Evolutionary conservation across 805 yeast species (phyloP), one percentile per base, ranked within the genome.

Genomic region (Cyberlindnera veronae): DNA sequence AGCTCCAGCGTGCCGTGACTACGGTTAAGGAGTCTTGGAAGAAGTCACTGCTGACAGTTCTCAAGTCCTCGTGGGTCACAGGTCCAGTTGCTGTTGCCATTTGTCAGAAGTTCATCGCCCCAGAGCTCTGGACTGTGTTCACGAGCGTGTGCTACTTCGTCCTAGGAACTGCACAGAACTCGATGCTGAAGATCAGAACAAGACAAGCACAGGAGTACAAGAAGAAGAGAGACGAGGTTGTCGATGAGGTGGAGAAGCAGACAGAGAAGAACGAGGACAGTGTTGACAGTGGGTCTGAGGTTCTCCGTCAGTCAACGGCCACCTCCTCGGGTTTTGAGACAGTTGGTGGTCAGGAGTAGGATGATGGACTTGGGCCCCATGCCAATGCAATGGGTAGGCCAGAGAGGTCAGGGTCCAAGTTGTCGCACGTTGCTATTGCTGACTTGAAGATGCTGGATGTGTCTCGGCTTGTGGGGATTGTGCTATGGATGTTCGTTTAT

Each of bases 51-150:
- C 47, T 65, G 34, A 51, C 68, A 2, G 74, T 78, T 7, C 62
- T 77, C 42, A 72, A 69, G 45, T 64, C 77, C 2, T 75, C 84
- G 1, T 69, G 78, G 63, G 48, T 71, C n/a, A 71, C 82, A 4
- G 72, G 77, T 27, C 71, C 77, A 11, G 51, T 73, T 3, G 71
- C 79, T 5, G 60, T 79, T 53, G 50, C 71, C 1, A 43, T 77
- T 22, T 84, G 85, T 5, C 88, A 81, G 54, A 72, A 65, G 37
- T 77, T 68, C 45, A 49, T 81, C 11, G 64, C 69, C 8, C 81
- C 81, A 2, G 76, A 79, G 50, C 61, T 72, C 22, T 81, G 88
- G 88, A 79, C 77, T 10, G 77, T 76, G 3, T 80, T 79, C 55
- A 78, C 78, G 61, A 74, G 72, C 48, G 46, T 76, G 23, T 74